Base-by-base conservation (phyloP, 164 flowering plant species). In the Nymphaea colorata region DNA sequence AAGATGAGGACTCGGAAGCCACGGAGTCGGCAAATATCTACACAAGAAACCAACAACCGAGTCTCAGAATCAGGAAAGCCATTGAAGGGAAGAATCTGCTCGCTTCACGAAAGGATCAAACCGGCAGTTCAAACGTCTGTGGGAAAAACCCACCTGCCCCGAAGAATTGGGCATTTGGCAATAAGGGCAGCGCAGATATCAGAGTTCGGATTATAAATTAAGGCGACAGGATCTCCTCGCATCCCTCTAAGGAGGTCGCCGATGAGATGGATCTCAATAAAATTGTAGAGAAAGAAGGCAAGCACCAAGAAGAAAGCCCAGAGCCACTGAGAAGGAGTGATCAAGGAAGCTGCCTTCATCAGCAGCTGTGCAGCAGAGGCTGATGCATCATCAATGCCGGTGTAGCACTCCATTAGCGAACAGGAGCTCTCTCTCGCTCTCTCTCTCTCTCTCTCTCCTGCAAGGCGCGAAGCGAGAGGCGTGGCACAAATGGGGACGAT, bases 1-100 rank as follows among this genome's bases (percentile, higher is more conserved):
- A 43, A 87, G 65, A 77, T 87, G 88, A 67, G 91, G 88, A 72
- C 91, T 83, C 2, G 86, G 76, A 7, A 87, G 80, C 91, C 91
- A 87, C 47, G 81, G 80, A 16, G 91, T 85, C 41, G 79, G 68
- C 42, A 75, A 62, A 72, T 67, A 76, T 74, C 79, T 79, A 64
- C 68, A 72, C 25, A 4, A 41, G 16, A 41, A 65, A 42, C 25
- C 42, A 18, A 4, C 53, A 67, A 45, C 6, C 47, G 53, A 25
- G 10, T 4, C 11, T 17, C 41, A 61, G 4, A 67, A 62, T 42
- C 41, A 66, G 44, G 16, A 25, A 45, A 2, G 51, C 43, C 42
- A 63, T 14, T 7, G 6, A 55, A 12, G 45, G 60, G 8, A 41
- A 61, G 5, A 47, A 51, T 12, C 7, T 42, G 36, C 12, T 42